These are phyloP conservation scores for Spongiforma sp. DNA, from an alignment of 1,284 basidiomycete genomes.

Conservation along the genomic window DNA sequence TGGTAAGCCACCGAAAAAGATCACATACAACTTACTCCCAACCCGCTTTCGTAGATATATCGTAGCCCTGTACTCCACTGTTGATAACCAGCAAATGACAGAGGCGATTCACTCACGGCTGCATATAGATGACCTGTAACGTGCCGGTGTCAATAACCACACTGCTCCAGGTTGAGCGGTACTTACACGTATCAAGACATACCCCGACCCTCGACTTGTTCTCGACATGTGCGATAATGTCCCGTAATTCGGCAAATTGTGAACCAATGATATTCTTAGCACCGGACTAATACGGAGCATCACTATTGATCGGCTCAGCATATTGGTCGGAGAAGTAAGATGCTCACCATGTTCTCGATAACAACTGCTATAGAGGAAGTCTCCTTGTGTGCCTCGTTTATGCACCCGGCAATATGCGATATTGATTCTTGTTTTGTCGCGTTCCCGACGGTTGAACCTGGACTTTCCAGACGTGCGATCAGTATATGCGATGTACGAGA, in stretches of 20 bases:
- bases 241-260: slow-evolving; percentile 68
- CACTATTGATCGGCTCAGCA: neutral
- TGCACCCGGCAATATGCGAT: slow-evolving; percentile 69
- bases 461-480: slow-evolving; percentile 48
- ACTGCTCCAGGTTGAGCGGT: neutral
- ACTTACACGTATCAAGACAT: slow-evolving; percentile 85
- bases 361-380: slow-evolving; percentile 70
- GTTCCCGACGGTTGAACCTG: slow-evolving; percentile 80
- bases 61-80: slow-evolving; percentile 65
- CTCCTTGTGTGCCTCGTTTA: slow-evolving; percentile 79
- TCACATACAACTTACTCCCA: slow-evolving; percentile 59
- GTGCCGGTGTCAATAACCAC: neutral
- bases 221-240: slow-evolving; percentile 74
- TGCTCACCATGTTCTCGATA: slow-evolving; percentile 83
- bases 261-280: slow-evolving; percentile 82
- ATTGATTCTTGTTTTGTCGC: slow-evolving; percentile 68
- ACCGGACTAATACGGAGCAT: slow-evolving; percentile 59
- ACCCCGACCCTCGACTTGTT: slow-evolving; percentile 82
- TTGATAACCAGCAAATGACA: neutral
- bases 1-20: slow-evolving; percentile 12
- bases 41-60: slow-evolving; percentile 69
- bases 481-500: neutral
- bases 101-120: slow-evolving; percentile 53
- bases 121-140: slow-evolving; percentile 78
- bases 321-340: neutral